Evolutionary conservation across 1,284 basidiomycete species (phyloP), one percentile per base, ranked within the genome.

Genomic region (Cryptococcus deneoformans): DNA sequence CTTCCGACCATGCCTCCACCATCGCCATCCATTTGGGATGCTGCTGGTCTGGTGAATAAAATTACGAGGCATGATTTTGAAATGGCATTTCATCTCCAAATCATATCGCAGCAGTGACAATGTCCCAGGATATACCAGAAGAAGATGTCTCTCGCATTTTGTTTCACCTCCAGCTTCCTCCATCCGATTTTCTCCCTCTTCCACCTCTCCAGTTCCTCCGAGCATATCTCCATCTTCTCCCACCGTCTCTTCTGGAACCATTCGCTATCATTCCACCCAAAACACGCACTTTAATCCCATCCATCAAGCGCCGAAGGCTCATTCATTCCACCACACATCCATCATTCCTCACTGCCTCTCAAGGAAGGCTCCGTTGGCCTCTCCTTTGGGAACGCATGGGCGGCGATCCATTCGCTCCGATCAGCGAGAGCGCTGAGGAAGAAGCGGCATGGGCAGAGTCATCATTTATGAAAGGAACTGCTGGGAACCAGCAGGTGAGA

Each of bases 311-410:
- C 6, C 67, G 76, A 7, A 54, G 76, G 3, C 56, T 72, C 12
- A 29, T 71, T 1, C 70, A 69, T 52, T 69, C 71, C 20, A 57
- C 62, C 6, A 46, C 46, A 1, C 14, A n/a, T 11, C 46, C 46
- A 12, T 14, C 8, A 24, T 47, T 29, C 16, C 49, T 50, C 11
- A 35, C 39, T 8, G 36, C 49, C n/a, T 10, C 37, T 6, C 37
- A 50, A 40, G 73, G 71, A 1, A 59, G 75, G 38, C 57, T 71
- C 20, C 58, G 76, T 12, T 77, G 73, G 71, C 75, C 75, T 7
- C 52, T 76, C 6, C 61, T 77, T 0, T 78, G 74, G 74, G 76
- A 77, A 55, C 61, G 73, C 2, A 51, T 75, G 40, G 76, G 76
- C 14, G 76, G 76, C 10, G 58, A 55, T 29, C 57, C 58, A 9